Evolutionary conservation across 345 rosid species (phyloP).

Genomic region (Cochlearia excelsa): DNA sequence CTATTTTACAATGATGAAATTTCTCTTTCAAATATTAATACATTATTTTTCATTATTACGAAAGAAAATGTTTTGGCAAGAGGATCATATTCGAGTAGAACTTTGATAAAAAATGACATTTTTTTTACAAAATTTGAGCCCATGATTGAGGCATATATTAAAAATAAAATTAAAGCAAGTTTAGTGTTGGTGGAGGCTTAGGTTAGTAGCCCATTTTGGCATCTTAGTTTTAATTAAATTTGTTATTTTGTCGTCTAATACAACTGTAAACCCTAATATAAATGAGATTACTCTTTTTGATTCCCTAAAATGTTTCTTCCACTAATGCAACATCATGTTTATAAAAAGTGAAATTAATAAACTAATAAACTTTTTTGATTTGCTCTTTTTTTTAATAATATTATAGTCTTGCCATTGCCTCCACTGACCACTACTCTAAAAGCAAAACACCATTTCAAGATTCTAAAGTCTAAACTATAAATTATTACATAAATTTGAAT

Average conservation of each 20-base stretch:
- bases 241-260: conserved; percentile 22
- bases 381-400: conserved; percentile 11
- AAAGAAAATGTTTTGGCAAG: conserved; percentile 6
- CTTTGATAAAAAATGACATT: conserved; percentile 10
- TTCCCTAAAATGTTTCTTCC: conserved; percentile 28
- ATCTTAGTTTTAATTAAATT: conserved; percentile 22
- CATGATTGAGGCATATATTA: conserved; percentile 25
- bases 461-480: background rate
- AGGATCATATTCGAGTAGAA: conserved; percentile 27
- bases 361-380: conserved; percentile 3
- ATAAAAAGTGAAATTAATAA: background rate
- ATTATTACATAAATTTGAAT: background rate
- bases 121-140: conserved; percentile 18
- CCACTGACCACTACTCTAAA: conserved; percentile 12
- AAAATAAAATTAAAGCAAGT: conserved; percentile 17
- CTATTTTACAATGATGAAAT: conserved; percentile 4
- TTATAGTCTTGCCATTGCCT: conserved; percentile 16
- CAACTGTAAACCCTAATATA: conserved; percentile 10
- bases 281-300: conserved; percentile 23
- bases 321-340: conserved; percentile 28
- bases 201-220: conserved; percentile 28
- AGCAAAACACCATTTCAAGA: conserved; percentile 13
- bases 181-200: conserved; percentile 36
- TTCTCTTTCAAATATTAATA: conserved; percentile 4
- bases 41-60: conserved; percentile 7